Conservation (phyloP, 2,329 filamentous ascomycete genomes). For the Apiospora rasikravindrae region DNA sequence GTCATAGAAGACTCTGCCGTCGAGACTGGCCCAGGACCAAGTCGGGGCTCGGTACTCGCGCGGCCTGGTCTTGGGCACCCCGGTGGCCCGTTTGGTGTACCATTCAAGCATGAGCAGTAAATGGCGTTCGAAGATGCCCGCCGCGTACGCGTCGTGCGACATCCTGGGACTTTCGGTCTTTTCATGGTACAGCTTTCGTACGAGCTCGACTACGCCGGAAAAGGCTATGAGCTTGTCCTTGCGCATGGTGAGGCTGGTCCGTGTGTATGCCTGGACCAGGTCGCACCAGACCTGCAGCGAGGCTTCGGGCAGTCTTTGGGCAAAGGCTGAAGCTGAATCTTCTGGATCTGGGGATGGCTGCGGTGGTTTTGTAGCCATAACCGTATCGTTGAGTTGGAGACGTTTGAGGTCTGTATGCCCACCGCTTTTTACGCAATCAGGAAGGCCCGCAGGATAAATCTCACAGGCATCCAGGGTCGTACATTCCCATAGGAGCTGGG, state of each 20-base stretch:
- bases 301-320: neutral
- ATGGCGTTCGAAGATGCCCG: slow-evolving; percentile 7
- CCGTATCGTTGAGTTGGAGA: neutral
- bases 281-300: slow-evolving; percentile 20
- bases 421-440: neutral
- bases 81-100: neutral
- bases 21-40: slow-evolving; percentile 21
- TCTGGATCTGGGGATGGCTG: neutral
- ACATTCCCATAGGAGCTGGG: slow-evolving; percentile 19
- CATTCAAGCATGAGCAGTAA: neutral
- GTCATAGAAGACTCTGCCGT: slow-evolving; percentile 15
- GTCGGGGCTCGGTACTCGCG: slow-evolving; percentile 13
- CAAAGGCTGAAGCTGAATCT: too few species aligned
- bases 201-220: slow-evolving; percentile 17
- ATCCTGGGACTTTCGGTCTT: neutral
- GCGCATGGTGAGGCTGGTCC: slow-evolving; percentile 11
- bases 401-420: slow-evolving; percentile 20
- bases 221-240: slow-evolving; percentile 20
- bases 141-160: neutral
- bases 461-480: slow-evolving; percentile 19
- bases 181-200: neutral
- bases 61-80: too few species aligned
- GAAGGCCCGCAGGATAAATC: neutral
- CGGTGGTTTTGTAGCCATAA: neutral
- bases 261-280: slow-evolving; percentile 14